Percentiles rank a stretch among this genome's conserved stretches.
Conservation (phyloP, 192 early-diverging fungal genomes). For the Diversispora epigaea region DNA sequence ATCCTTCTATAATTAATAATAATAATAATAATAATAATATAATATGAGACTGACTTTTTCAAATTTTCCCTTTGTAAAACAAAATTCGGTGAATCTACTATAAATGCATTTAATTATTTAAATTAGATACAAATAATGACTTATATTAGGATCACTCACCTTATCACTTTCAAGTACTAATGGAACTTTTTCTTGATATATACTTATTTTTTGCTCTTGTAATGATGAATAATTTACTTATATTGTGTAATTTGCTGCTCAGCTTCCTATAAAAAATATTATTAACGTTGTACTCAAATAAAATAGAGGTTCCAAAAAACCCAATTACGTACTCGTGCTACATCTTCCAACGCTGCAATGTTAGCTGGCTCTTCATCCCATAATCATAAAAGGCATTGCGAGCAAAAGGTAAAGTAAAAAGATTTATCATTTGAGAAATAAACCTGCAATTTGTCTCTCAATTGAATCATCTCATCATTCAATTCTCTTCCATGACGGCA, state of each 20-base stretch:
- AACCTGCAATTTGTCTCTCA: slow-evolving; percentile 42
- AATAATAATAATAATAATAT: no score
- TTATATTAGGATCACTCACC: slow-evolving; percentile 39
- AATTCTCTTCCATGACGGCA: slow-evolving; percentile 39
- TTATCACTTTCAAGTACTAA: slow-evolving; percentile 43
- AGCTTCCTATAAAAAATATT: slow-evolving; percentile 35
- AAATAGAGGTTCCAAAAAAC: not conserved
- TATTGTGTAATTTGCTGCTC: slow-evolving; percentile 55
- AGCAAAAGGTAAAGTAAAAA: not conserved
- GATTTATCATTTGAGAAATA: not conserved
- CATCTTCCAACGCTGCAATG: slow-evolving; percentile 57
- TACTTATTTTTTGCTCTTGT: slow-evolving; percentile 39
- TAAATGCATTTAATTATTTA: slow-evolving; percentile 31
- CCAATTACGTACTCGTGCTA: slow-evolving; percentile 30
- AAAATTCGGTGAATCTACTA: slow-evolving; percentile 11
- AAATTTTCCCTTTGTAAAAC: slow-evolving; percentile 18
- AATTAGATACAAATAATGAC: not conserved
- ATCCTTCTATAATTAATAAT: no score
- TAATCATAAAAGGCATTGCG: not conserved
- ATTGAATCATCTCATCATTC: slow-evolving; percentile 43
- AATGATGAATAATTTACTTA: slow-evolving; percentile 59
- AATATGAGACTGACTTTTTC: slow-evolving; percentile 19
- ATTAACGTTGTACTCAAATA: not conserved
- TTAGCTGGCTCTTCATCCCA: slow-evolving; percentile 65
- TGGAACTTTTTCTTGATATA: slow-evolving; percentile 37